These are phyloP conservation scores for Monocercomonoides exilis DNA, from an alignment of 78 protist species.

Conservation along the genomic window DNA sequence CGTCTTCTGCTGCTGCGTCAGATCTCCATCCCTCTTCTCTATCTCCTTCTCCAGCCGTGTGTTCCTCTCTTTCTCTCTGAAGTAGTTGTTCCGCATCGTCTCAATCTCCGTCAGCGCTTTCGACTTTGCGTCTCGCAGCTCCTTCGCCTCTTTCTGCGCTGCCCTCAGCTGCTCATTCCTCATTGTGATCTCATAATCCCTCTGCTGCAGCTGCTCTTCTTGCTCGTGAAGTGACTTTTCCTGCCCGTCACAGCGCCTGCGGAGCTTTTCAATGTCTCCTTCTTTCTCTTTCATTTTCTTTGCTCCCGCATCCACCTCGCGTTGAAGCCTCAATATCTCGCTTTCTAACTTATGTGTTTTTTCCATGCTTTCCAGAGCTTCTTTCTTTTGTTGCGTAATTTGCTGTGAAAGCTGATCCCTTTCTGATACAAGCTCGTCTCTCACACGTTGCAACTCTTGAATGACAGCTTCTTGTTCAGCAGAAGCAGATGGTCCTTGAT, in stretches of 20 bases:
- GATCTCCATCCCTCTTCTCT: slow-evolving; percentile 2
- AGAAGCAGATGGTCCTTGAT: slow-evolving; percentile 45
- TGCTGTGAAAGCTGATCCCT: background rate
- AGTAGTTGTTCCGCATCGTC: background rate
- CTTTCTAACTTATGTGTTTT: background rate
- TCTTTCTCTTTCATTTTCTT: background rate
- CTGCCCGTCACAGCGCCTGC: background rate
- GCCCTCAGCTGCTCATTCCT: background rate
- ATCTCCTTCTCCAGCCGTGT: background rate
- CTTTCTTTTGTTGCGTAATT: background rate
- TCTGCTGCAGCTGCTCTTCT: background rate
- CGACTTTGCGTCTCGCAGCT: background rate
- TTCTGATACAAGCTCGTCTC: slow-evolving; percentile 57
- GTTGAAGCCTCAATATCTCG: background rate
- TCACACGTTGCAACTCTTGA: slow-evolving; percentile 53
- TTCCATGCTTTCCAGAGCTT: background rate
- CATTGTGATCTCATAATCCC: slow-evolving; percentile 24
- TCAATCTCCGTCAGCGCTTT: background rate
- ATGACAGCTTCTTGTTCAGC: slow-evolving; percentile 64
- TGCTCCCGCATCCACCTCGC: background rate
- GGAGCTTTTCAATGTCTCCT: background rate
- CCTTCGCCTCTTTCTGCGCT: background rate
- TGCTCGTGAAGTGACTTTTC: background rate
- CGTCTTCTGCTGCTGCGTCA: background rate
- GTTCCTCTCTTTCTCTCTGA: background rate